Evolutionary conservation across 345 rosid species (phyloP).

Genomic region (Cardamine resedifolia): DNA sequence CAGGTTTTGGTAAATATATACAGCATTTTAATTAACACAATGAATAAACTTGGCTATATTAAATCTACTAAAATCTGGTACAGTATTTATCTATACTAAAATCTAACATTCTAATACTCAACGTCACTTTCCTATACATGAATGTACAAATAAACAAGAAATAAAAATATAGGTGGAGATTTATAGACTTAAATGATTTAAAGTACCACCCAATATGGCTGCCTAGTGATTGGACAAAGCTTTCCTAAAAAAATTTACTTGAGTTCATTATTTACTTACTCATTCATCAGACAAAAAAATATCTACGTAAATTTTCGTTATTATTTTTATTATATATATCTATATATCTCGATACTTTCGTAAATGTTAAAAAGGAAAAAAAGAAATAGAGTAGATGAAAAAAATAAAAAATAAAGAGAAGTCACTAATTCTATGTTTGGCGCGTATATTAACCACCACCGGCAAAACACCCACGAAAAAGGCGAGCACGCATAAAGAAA

Average conservation of each 20-base stretch:
- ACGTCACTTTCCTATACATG: slow-evolving; percentile 8
- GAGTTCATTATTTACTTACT: background rate
- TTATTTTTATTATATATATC: background rate
- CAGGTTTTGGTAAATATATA: background rate
- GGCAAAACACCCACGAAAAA: slow-evolving; percentile 40
- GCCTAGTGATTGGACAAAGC: background rate
- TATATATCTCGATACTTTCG: background rate
- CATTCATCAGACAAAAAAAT: background rate
- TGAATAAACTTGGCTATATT: slow-evolving; percentile 2
- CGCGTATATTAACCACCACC: slow-evolving; percentile 62
- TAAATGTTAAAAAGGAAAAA: background rate
- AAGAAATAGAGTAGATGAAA: background rate
- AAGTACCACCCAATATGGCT: slow-evolving; percentile 19
- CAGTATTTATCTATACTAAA: background rate
- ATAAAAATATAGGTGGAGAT: slow-evolving; percentile 17
- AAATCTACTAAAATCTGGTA: slow-evolving; percentile 3
- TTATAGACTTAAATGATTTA: slow-evolving; percentile 23
- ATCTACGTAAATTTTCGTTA: background rate
- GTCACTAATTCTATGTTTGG: slow-evolving; percentile 45
- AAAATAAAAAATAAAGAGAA: background rate
- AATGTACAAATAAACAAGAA: slow-evolving; percentile 23
- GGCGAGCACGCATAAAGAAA: slow-evolving; percentile 36
- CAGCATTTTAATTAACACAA: background rate
- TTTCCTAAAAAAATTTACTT: background rate
- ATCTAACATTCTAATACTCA: slow-evolving; percentile 4